Evolutionary conservation across 768 basidiomycete genomes (phyloP).

Genomic region (Strobilomyces echinocephalus): DNA sequence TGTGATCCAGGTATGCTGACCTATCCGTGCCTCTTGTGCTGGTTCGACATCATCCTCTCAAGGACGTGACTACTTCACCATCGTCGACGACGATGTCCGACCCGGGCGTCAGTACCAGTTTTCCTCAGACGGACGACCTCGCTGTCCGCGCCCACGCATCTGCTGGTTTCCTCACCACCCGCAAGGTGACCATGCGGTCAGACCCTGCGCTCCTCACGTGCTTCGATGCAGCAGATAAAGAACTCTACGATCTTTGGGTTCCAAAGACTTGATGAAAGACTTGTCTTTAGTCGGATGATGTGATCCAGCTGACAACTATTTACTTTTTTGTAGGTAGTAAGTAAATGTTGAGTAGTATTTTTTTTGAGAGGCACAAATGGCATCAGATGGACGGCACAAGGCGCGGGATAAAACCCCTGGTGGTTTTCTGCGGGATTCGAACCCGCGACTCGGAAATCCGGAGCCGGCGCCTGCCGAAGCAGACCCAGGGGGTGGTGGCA

Average conservation of each 20-base stretch:
- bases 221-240: conserved; percentile 72
- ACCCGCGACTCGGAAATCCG: too few species aligned
- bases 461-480: too few species aligned
- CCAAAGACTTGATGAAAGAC: conserved; percentile 31
- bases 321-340: background rate
- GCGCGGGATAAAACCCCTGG: too few species aligned
- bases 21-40: background rate
- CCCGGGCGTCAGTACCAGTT: conserved; percentile 19
- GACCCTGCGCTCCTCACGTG: conserved; percentile 66
- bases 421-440: too few species aligned
- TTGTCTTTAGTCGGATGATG: background rate
- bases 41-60: background rate
- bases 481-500: too few species aligned
- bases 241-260: conserved; percentile 75
- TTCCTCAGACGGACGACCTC: conserved; percentile 17
- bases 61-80: conserved; percentile 21
- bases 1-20: conserved; percentile 13
- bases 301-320: background rate
- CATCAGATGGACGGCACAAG: too few species aligned
- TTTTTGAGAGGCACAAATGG: too few species aligned
- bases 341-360: background rate
- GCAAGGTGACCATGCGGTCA: conserved; percentile 48
- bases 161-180: conserved; percentile 25
- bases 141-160: conserved; percentile 17
- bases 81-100: conserved; percentile 33